Conservation (phyloP, 768 basidiomycete genomes). For the Auricularia auricula-judae region DNA sequence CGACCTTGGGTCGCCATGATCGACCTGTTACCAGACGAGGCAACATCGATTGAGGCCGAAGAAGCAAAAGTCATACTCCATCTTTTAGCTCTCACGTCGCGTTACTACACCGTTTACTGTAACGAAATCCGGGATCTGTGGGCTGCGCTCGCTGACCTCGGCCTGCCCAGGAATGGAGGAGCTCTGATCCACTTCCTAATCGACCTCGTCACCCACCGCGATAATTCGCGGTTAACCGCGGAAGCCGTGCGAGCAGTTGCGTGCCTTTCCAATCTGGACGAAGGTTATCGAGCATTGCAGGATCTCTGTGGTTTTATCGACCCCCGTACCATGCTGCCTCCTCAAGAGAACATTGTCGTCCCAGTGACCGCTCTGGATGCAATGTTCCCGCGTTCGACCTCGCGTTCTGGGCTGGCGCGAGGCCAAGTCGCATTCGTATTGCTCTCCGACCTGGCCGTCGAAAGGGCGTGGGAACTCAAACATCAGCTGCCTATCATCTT, state of each 20-base stretch:
- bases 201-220: constrained; percentile 79
- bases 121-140: constrained; percentile 76
- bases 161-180: constrained; percentile 62
- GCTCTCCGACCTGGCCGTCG: constrained; percentile 62
- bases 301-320: constrained; percentile 80
- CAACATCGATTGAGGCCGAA: constrained; percentile 41
- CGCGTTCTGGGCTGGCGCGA: constrained; percentile 59
- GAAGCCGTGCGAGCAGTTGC: constrained; percentile 77
- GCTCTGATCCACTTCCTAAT: constrained; percentile 74
- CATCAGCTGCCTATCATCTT: constrained; percentile 63
- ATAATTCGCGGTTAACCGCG: constrained; percentile 62
- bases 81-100: constrained; percentile 70
- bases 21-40: constrained; percentile 53
- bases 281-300: constrained; percentile 63
- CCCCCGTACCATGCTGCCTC: constrained; percentile 73
- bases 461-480: constrained; percentile 65
- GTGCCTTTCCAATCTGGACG: constrained; percentile 66
- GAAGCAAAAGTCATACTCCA: constrained; percentile 64
- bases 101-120: constrained; percentile 60
- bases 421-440: constrained; percentile 87
- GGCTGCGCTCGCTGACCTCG: constrained; percentile 63
- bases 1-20: constrained; percentile 79
- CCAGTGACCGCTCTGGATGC: constrained; percentile 76
- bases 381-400: constrained; percentile 57
- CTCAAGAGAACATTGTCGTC: constrained; percentile 28